Evolutionary conservation across 495 filamentous ascomycete species (phyloP).

Genomic region (Penicillium desertorum): DNA sequence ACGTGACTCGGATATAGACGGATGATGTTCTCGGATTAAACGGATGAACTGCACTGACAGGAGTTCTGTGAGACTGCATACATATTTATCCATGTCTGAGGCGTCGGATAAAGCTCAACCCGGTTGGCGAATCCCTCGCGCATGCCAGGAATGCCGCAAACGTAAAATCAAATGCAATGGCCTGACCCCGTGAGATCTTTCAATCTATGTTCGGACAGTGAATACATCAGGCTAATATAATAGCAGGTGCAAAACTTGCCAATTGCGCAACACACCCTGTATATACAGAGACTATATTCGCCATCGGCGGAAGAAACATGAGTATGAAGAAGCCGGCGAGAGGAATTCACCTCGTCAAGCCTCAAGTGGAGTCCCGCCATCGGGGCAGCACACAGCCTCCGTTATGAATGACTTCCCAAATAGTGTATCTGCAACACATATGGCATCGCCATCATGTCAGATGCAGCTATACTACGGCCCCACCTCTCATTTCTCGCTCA

Average conservation of each 20-base stretch:
- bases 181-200: constrained; percentile 31
- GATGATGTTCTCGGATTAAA: constrained; percentile 20
- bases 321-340: constrained; percentile 11
- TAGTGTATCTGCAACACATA: constrained; percentile 47
- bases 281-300: constrained; percentile 43
- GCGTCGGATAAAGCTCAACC: constrained; percentile 19
- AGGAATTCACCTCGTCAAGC: constrained; percentile 13
- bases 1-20: constrained; percentile 31
- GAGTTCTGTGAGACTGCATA: not conserved
- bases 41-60: constrained; percentile 13
- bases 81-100: constrained; percentile 32
- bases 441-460: constrained; percentile 45
- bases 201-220: not conserved
- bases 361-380: constrained; percentile 17
- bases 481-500: constrained; percentile 46
- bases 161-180: constrained; percentile 49
- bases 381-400: constrained; percentile 22
- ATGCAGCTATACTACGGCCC: constrained; percentile 50
- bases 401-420: constrained; percentile 37
- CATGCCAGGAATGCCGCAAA: constrained; percentile 46
- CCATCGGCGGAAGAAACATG: constrained; percentile 40
- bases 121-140: constrained; percentile 44
- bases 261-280: constrained; percentile 36
- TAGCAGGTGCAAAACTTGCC: constrained; percentile 40
- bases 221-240: not conserved